These are phyloP conservation scores for Nadsonia fulvescens DNA, from an alignment of 805 yeast species.

Conservation along the genomic window DNA sequence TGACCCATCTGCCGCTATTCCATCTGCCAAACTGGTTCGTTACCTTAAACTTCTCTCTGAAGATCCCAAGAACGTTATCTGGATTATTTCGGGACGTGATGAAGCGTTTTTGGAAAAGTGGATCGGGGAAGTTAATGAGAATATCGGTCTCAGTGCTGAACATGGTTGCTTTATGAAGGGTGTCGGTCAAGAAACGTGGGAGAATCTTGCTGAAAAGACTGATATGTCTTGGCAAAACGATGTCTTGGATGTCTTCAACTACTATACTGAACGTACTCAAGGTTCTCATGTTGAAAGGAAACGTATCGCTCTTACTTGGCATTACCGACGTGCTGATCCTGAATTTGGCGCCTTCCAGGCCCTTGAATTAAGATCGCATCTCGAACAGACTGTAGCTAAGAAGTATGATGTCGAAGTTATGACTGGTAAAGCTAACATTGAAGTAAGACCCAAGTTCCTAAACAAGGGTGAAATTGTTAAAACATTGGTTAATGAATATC, in stretches of 20 bases:
- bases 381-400: slow-evolving; percentile 38
- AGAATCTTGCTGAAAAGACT: slow-evolving; percentile 57
- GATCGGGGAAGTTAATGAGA: slow-evolving; percentile 48
- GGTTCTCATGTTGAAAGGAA: slow-evolving; percentile 77
- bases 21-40: slow-evolving; percentile 50
- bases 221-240: slow-evolving; percentile 93
- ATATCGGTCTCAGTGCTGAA: slow-evolving; percentile 80
- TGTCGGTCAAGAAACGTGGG: slow-evolving; percentile 52
- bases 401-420: slow-evolving; percentile 80
- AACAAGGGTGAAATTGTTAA: slow-evolving; percentile 95
- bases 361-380: slow-evolving; percentile 43
- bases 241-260: slow-evolving; percentile 54
- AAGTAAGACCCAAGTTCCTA: slow-evolving; percentile 87
- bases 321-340: slow-evolving; percentile 87
- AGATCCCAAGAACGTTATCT: slow-evolving; percentile 72
- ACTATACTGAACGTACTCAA: slow-evolving; percentile 76
- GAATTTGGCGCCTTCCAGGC: slow-evolving; percentile 84
- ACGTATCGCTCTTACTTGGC: slow-evolving; percentile 95
- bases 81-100: slow-evolving; percentile 95
- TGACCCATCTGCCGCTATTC: slow-evolving; percentile 97
- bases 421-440: slow-evolving; percentile 94
- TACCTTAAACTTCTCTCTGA: slow-evolving; percentile 41
- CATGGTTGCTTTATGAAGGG: slow-evolving; percentile 91
- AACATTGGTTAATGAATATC: slow-evolving; percentile 38
- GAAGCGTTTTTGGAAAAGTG: slow-evolving; percentile 75